Base-by-base conservation (phyloP, 768 basidiomycete species). In the Clitopilus passeckerianus region DNA sequence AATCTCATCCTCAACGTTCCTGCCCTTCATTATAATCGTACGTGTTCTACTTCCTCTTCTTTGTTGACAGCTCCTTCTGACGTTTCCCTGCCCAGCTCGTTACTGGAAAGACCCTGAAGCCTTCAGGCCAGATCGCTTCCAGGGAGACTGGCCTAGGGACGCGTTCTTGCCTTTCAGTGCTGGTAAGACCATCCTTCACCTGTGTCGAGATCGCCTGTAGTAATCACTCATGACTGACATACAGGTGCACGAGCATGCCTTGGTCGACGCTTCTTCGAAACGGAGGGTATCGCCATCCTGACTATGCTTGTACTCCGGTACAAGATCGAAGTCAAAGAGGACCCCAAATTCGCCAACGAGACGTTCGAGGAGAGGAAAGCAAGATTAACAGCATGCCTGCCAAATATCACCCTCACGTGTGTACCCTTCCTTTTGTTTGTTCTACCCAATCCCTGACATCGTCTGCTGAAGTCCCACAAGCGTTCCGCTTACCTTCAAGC, bases 131-230 rank as follows among this genome's bases (percentile, higher is more conserved):
- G 72, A 74, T 24, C 75, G 83, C 6, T 84, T 84, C 71, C 67
- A 83, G n/a, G 74, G 72, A 34, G 78, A 83, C 53, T 85, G 80
- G 77, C 75, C 79, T 20, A 72, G 76, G 34, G 82, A 84, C 63
- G 84, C 83, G 0, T 84, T 83, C 64, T 37, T 81, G 24, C 81
- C 83, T 3, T 84, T 84, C 64, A 81, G 78, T 57, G 71, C 67
- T 50, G 81, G 80, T 72, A 57, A 57, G 68, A 60, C n/a, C 20
- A n/a, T 35, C 24, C 60, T n/a, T 9, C 5, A 30, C 3, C 27
- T 30, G 7, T 30, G 9, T 30, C 18, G 16, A 43, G 23, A 54
- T 18, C 18, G 16, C 10, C 0, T 43, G 20, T 14, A 52, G 41
- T 24, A 30, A 30, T 46, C n/a, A 56, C 46, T 27, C 56, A 18